phyloP scores from a whole-genome alignment of 2,329 filamentous ascomycete species.

The Dothideomycetes sp. region DNA sequence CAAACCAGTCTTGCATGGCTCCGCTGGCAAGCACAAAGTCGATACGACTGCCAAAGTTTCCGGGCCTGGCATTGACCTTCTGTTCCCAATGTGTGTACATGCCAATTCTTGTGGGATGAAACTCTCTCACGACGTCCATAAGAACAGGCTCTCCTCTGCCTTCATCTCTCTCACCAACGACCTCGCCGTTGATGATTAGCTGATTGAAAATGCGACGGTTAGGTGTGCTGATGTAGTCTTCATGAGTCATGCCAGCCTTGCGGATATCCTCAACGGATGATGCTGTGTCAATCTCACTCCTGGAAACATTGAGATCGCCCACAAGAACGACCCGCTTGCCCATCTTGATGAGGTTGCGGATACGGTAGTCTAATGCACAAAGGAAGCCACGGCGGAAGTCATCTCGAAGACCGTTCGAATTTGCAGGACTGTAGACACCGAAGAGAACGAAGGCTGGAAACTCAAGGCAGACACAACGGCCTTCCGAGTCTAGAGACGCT shows the following conservation, averaged over 20 bases:
- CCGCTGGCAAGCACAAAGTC: slow-evolving; percentile 85
- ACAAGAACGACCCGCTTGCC: slow-evolving; percentile 81
- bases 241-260: slow-evolving; percentile 58
- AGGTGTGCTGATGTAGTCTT: slow-evolving; percentile 64
- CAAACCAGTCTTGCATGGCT: slow-evolving; percentile 71
- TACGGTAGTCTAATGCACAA: slow-evolving; percentile 66
- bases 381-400: slow-evolving; percentile 76
- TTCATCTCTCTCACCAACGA: slow-evolving; percentile 57
- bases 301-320: slow-evolving; percentile 78
- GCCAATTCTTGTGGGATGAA: slow-evolving; percentile 67
- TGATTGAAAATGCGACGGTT: slow-evolving; percentile 76
- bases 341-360: slow-evolving; percentile 70
- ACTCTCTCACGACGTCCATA: slow-evolving; percentile 74
- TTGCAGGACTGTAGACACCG: slow-evolving; percentile 86
- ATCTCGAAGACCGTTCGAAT: slow-evolving; percentile 72
- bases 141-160: slow-evolving; percentile 62
- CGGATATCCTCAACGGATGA: slow-evolving; percentile 61
- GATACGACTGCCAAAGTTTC: slow-evolving; percentile 85
- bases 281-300: slow-evolving; percentile 64
- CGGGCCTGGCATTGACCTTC: slow-evolving; percentile 87
- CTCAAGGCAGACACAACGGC: slow-evolving; percentile 81
- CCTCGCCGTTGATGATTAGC: slow-evolving; percentile 63
- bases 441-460: slow-evolving; percentile 92
- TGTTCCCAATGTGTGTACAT: slow-evolving; percentile 99
- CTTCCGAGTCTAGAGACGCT: slow-evolving; percentile 73